Percentiles rank a stretch among this genome's conserved stretches.
phyloP scores from a whole-genome alignment of 2,329 filamentous ascomycete genomes.

The Dothideomycetes sp. region DNA sequence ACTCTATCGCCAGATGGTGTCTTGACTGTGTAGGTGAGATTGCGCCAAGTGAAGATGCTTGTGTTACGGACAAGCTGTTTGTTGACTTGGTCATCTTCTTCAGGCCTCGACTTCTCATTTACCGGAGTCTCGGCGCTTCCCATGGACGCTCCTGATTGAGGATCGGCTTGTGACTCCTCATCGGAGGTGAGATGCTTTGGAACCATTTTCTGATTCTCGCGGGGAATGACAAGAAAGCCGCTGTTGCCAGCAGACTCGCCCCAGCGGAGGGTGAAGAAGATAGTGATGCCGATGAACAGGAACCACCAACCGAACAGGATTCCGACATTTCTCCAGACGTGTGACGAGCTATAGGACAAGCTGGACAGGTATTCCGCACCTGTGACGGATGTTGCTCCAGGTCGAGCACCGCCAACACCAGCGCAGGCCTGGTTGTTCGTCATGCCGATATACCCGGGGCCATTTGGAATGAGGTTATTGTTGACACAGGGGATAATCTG shows the following conservation, averaged over 20 bases:
- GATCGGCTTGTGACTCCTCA: constrained; percentile 13
- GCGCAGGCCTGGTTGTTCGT: constrained; percentile 24
- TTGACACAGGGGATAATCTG: constrained; percentile 45
- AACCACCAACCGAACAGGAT: constrained; percentile 56
- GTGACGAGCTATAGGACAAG: constrained; percentile 36
- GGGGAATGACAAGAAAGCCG: constrained; percentile 48
- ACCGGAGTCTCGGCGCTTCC: constrained; percentile 5
- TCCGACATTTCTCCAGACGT: constrained; percentile 50
- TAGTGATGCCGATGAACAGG: constrained; percentile 47
- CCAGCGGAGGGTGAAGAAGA: constrained; percentile 49
- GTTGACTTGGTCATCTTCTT: constrained; percentile 4
- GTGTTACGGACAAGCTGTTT: constrained; percentile 13
- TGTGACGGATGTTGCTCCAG: constrained; percentile 43
- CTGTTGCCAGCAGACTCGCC: constrained; percentile 41
- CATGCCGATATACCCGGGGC: constrained; percentile 27
- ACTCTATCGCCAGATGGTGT: constrained; percentile 31
- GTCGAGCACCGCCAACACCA: constrained; percentile 44
- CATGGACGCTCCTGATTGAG: constrained; percentile 10
- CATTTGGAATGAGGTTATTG: constrained; percentile 25
- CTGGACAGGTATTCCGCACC: constrained; percentile 51
- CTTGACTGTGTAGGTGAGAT: constrained; percentile 66
- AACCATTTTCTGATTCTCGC: constrained; percentile 44
- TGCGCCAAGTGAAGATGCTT: constrained; percentile 62
- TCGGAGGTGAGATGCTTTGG: constrained; percentile 31
- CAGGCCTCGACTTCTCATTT: not conserved